These are phyloP conservation scores for Tuber microsphaerosporum DNA, from an alignment of 495 filamentous ascomycete genomes.

Conservation along the genomic window DNA sequence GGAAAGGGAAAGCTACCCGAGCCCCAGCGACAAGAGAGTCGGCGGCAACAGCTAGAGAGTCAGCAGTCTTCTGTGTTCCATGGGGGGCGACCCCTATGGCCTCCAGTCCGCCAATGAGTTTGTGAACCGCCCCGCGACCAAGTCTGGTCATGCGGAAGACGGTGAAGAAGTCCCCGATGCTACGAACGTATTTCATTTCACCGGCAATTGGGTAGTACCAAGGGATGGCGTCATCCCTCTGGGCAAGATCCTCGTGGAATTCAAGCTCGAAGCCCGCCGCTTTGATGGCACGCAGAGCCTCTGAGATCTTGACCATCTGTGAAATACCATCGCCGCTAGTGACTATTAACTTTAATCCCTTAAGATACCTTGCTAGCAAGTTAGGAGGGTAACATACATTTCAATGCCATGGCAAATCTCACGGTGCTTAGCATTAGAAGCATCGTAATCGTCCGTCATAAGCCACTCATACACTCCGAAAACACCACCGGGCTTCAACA, in stretches of 20 bases:
- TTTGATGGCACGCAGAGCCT: constrained; percentile 78
- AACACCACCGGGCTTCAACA: constrained; percentile 89
- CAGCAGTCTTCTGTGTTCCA: constrained; percentile 92
- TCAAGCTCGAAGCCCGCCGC: constrained; percentile 80
- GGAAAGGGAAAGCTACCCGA: constrained; percentile 43
- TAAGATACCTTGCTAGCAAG: not conserved
- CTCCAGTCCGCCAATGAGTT: constrained; percentile 73
- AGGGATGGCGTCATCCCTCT: constrained; percentile 66
- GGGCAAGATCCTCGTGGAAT: constrained; percentile 83
- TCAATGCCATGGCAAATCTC: constrained; percentile 91
- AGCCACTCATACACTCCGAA: constrained; percentile 99
- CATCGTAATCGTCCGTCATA: constrained; percentile 95
- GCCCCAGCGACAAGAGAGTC: constrained; percentile 87
- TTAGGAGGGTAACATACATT: constrained; percentile 44
- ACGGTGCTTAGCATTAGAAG: constrained; percentile 77
- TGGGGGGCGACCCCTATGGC: constrained; percentile 63
- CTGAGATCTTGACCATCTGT: constrained; percentile 90
- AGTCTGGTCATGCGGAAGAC: constrained; percentile 85
- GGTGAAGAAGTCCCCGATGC: constrained; percentile 71
- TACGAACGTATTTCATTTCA: constrained; percentile 72
- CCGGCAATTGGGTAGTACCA: constrained; percentile 89
- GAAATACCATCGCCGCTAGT: constrained; percentile 83
- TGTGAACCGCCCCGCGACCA: constrained; percentile 68
- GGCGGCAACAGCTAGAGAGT: constrained; percentile 72
- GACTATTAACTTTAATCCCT: not conserved